Conservation (phyloP, 257 asterid genomes). For the Verbena officinalis region DNA sequence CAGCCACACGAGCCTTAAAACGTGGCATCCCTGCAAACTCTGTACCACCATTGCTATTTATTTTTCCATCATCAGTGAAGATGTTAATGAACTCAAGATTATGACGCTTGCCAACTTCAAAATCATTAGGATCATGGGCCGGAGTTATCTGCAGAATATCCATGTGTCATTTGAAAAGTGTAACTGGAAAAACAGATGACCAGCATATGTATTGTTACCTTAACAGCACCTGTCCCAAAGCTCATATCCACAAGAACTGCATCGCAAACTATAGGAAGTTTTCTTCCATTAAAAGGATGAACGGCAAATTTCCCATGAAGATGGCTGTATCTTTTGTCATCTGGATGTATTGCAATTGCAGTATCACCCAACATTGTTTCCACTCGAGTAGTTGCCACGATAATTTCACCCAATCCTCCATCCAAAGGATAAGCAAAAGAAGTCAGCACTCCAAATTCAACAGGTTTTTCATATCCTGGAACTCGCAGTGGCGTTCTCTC, state of each 20-base stretch:
- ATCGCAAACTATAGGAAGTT: constrained; percentile 90
- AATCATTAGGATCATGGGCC: constrained; percentile 99
- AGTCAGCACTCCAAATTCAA: constrained; percentile 92
- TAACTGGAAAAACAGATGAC: constrained; percentile 7
- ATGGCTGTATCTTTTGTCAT: constrained; percentile 77
- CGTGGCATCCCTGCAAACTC: constrained; percentile 83
- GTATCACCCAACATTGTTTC: constrained; percentile 99
- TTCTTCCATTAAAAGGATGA: constrained; percentile 91
- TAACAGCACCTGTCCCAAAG: constrained; percentile 98
- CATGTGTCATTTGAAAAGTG: constrained; percentile 5
- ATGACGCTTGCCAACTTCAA: constrained; percentile 94
- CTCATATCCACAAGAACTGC: constrained; percentile 79
- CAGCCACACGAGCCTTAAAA: constrained; percentile 82
- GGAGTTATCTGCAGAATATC: constrained; percentile 81
- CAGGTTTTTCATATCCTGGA: constrained; percentile 77
- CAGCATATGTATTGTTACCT: constrained; percentile 47
- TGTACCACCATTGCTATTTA: constrained; percentile 84
- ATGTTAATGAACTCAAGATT: constrained; percentile 78
- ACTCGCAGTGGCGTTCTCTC: constrained; percentile 68
- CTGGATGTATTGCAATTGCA: constrained; percentile 94
- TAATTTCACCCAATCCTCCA: constrained; percentile 80
- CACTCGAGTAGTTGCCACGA: constrained; percentile 95
- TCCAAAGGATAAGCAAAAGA: constrained; percentile 97
- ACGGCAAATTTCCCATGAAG: constrained; percentile 83
- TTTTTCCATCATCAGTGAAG: constrained; percentile 92